Percentiles rank a stretch among this genome's conserved stretches.
phyloP scores from a whole-genome alignment of 129 eudicot genomes.

The Ambrosia trifida region DNA sequence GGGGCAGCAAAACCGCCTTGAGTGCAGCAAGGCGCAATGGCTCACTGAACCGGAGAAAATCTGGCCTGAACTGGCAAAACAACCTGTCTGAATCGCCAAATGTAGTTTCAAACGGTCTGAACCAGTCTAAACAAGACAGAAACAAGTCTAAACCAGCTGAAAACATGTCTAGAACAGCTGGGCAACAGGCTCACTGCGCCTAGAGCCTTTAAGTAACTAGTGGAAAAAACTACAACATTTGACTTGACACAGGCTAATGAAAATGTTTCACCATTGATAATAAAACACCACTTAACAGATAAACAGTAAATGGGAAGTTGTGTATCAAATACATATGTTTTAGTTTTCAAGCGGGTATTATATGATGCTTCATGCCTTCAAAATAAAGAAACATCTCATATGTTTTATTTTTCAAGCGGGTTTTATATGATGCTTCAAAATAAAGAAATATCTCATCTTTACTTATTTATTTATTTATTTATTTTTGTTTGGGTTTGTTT shows the following conservation, averaged over 20 bases:
- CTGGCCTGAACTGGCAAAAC: no score
- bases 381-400: neutral
- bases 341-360: neutral
- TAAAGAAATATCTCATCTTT: neutral
- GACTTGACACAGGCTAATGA: neutral
- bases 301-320: neutral
- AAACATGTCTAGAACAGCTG: no score
- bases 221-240: neutral
- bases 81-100: no score
- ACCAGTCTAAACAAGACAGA: no score
- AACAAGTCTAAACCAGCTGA: no score
- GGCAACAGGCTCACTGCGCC: no score
- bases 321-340: neutral
- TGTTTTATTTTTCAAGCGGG: neutral
- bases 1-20: no score
- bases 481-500: neutral
- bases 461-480: neutral
- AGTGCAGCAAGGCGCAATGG: no score
- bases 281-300: neutral
- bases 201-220: no score
- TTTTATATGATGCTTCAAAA: neutral
- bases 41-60: no score
- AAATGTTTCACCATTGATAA: neutral
- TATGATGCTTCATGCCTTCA: neutral
- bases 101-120: no score